Evolutionary conservation across 495 filamentous ascomycete genomes (phyloP), one percentile per base, ranked within the genome.

Genomic region (Podospora appendiculata): DNA sequence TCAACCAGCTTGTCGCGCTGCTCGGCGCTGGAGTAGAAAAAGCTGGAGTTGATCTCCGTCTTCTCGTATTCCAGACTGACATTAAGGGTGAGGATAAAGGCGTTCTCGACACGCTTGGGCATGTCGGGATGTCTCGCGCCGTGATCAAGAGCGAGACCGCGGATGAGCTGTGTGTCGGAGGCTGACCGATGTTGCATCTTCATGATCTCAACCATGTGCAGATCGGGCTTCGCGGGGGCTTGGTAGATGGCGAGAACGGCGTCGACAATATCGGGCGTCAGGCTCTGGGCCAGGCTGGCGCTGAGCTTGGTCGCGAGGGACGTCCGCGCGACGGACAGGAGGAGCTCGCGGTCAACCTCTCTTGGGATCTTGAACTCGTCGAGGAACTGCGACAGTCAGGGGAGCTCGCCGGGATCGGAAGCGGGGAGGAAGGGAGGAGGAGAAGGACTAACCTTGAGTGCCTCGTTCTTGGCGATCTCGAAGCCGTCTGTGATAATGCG

Each of bases 161-260:
- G 82, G 63, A 99, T 95, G 41, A 99, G 82, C 62, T 95, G 90
- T 25, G 93, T 99, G 68, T 99, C 93, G 10, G 93, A 87, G 44
- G 93, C 92, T 38, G 87, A 88, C 51, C 92, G 89, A 74, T 99
- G 93, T 68, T 97, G 93, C 93, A 99, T 99, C 65, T 94, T 96
- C 94, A 97, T 97, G 58, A 99, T 96, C 71, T 99, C 93, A 56
- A 99, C 79, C 93, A 99, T 99, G 72, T 97, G 92, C 55, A 99
- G 70, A 68, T 99, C 93, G 43, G 93, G 93, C 73, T 96, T 97
- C 57, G 83, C 84, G 32, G 89, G 88, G 32, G 90, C 70, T 63
- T 87, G 78, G 73, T 95, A 91, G 67, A 99, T 99, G 45, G 94
- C 79, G 49, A 97, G 80, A 43, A 97, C 93, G 49, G 93, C 88